Evolutionary conservation across 2,329 filamentous ascomycete genomes (phyloP).

Genomic region (Aspergillus tanneri): DNA sequence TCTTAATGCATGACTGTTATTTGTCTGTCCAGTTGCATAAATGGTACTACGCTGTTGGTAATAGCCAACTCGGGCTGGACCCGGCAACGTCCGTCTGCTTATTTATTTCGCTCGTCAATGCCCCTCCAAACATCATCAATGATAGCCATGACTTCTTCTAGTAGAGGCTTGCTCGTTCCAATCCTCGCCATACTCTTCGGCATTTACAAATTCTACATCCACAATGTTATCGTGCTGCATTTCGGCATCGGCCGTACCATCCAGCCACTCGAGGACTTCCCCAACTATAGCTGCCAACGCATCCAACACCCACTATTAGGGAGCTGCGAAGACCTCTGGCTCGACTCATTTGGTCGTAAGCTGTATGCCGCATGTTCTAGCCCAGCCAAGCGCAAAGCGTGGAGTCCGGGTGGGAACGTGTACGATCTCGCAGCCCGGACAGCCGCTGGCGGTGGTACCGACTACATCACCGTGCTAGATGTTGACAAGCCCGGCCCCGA

Average conservation of each 20-base stretch:
- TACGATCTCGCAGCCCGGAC: background rate
- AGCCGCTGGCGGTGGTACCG: background rate
- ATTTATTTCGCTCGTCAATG: too few relatives aligned
- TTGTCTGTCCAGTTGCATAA: too few relatives aligned
- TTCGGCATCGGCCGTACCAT: background rate
- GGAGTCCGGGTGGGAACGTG: background rate
- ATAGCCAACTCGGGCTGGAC: too few relatives aligned
- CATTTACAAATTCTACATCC: background rate
- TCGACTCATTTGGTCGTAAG: background rate
- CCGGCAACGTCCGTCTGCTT: too few relatives aligned
- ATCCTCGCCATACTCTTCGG: background rate
- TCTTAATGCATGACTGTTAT: too few relatives aligned
- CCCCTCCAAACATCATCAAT: too few relatives aligned
- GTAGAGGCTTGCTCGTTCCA: background rate
- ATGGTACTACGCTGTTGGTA: too few relatives aligned
- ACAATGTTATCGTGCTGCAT: background rate
- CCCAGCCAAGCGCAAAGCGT: background rate
- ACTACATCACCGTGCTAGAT: background rate
- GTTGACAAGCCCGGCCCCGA: background rate
- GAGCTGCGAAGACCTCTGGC: constrained; percentile 4
- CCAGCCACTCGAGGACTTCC: constrained; percentile 1
- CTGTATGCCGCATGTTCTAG: constrained; percentile 1
- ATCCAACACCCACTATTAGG: background rate
- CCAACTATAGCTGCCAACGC: background rate
- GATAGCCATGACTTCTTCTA: background rate